A percentile compares a stretch with the other conserved stretches of the same genome.
phyloP scores from a whole-genome alignment of 164 flowering plant species.

The Magnolia sinica region DNA sequence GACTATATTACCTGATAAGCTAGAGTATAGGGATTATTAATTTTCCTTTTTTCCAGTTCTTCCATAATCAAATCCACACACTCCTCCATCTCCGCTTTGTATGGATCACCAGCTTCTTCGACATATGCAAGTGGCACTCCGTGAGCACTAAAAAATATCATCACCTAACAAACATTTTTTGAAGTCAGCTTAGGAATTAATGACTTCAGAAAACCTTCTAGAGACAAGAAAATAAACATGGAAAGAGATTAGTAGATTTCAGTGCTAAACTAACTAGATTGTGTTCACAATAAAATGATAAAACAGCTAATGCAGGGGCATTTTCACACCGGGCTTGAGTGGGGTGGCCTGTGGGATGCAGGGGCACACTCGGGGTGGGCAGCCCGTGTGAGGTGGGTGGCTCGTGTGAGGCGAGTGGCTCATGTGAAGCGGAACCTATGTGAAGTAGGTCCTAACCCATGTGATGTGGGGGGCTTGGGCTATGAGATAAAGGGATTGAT shows the following conservation, averaged over 20 bases:
- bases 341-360: too few relatives aligned
- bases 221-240: not conserved
- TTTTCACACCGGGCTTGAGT: too few relatives aligned
- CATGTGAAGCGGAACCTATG: too few relatives aligned
- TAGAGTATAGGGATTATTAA: slow-evolving; percentile 66
- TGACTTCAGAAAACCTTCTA: not conserved
- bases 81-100: slow-evolving; percentile 99
- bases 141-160: slow-evolving; percentile 98
- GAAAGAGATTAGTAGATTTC: not conserved
- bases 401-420: too few relatives aligned
- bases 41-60: slow-evolving; percentile 72
- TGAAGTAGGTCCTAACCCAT: too few relatives aligned
- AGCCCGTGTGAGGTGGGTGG: too few relatives aligned
- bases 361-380: too few relatives aligned
- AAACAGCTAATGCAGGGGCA: too few relatives aligned
- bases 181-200: slow-evolving; percentile 5
- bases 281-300: not conserved
- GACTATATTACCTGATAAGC: slow-evolving; percentile 78
- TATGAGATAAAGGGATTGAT: too few relatives aligned
- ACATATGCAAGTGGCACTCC: slow-evolving; percentile 99
- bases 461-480: too few relatives aligned
- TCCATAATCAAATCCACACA: slow-evolving; percentile 97
- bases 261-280: not conserved
- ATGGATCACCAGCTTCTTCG: slow-evolving; percentile 99
- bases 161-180: slow-evolving; percentile 46